Evolutionary conservation across 1,139 yeast genomes (phyloP), one percentile per base, ranked within the genome.

Genomic region (Pichia sp.): DNA sequence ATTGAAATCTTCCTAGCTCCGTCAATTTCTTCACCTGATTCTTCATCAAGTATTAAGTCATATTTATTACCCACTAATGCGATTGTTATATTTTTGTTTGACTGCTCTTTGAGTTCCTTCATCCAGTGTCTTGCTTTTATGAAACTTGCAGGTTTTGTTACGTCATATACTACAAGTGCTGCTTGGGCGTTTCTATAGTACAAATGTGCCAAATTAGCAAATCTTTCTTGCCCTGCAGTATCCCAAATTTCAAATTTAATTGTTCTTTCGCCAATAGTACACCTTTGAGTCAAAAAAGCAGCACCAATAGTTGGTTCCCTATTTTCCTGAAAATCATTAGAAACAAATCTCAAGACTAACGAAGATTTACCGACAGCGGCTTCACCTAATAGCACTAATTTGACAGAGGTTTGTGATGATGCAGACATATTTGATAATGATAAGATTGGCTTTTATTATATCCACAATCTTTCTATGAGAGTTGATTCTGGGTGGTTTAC

Each of bases 101-200:
- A 97, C 64, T 89, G 97, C 52, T 93, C 96, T 56, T 86, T 95
- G 52, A 91, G 72, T 61, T 91, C 97, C 58, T 86, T 86, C 45
- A 91, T 96, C 98, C 98, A 91, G 63, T 89, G 96, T 55, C 97
- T 81, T n/a, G 97, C 98, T 63, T 91, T 89, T 56, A 91, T 84
- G 56, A 91, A 89, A 18, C 95, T 83, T n/a, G 95, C 94, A 2
- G 97, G 96, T 60, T 91, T 91, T 35, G 97, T 89, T 50, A 91
- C 78, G 59, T 91, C 98, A 60, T 91, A 91, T 9, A 91, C 97
- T 10, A 91, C 96, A 50, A 91, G 68, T 0, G 98, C 98, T 28
- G 96, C 95, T 62, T 91, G 97, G n/a, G 98, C 97, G 58, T 91
- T 91, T 59, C 98, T 77, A 68, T 91, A 91, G 64, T 91, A 91